A percentile compares a stretch with the other conserved stretches of the same genome.
phyloP scores from a whole-genome alignment of 2,329 filamentous ascomycete genomes.

The Knufia fluminis region DNA sequence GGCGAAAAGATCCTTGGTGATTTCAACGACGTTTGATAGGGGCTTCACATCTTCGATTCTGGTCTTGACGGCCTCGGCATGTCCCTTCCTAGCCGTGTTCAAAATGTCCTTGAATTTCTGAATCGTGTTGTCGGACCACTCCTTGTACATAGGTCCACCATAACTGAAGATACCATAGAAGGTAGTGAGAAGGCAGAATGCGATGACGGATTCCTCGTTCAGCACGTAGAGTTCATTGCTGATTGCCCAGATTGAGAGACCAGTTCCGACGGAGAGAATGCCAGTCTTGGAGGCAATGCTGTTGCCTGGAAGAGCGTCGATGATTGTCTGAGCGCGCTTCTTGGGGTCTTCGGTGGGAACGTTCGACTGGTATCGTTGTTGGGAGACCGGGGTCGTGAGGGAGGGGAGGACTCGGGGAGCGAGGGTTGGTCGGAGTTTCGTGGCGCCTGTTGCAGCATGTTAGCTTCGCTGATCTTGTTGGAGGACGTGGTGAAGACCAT shows the following conservation, averaged over 20 bases:
- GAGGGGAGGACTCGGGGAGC: constrained; percentile 63
- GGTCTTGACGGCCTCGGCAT: constrained; percentile 89
- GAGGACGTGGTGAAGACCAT: constrained; percentile 21
- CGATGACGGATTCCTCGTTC: constrained; percentile 96
- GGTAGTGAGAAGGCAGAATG: constrained; percentile 83
- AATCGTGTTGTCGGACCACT: constrained; percentile 84
- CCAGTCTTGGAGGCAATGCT: constrained; percentile 91
- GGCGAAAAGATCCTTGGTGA: constrained; percentile 94
- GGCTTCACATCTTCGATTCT: constrained; percentile 92
- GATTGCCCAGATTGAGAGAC: constrained; percentile 85
- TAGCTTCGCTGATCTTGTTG: neutral
- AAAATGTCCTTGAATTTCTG: constrained; percentile 91
- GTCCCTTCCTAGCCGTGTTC: constrained; percentile 86
- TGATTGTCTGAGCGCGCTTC: constrained; percentile 91
- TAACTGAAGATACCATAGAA: constrained; percentile 91
- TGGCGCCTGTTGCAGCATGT: constrained; percentile 56
- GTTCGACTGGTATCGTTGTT: constrained; percentile 62
- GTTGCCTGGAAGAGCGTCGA: constrained; percentile 88
- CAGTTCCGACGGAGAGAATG: constrained; percentile 86
- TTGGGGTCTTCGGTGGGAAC: constrained; percentile 82
- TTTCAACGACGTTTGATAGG: constrained; percentile 85
- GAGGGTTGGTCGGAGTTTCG: constrained; percentile 70
- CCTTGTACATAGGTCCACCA: constrained; percentile 80
- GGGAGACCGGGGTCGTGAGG: constrained; percentile 58
- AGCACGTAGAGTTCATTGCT: constrained; percentile 99